These are phyloP conservation scores for Lipomyces japonicus DNA, from an alignment of 805 yeast genomes.

Conservation along the genomic window DNA sequence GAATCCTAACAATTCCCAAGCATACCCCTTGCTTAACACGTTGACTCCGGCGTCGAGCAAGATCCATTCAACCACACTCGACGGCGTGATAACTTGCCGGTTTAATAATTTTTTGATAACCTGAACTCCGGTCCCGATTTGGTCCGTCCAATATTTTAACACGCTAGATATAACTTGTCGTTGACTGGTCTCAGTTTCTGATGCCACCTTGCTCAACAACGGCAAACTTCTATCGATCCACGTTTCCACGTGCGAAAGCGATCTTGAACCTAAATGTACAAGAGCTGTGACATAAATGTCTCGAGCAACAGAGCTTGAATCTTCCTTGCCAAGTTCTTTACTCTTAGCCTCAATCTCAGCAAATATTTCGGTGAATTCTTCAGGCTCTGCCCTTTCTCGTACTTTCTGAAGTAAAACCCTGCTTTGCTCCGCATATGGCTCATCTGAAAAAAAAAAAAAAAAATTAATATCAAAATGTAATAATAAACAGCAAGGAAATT, in stretches of 20 bases:
- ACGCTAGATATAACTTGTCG: conserved; percentile 53
- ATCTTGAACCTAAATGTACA: conserved; percentile 81
- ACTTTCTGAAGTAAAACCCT: conserved; percentile 16
- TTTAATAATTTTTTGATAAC: conserved; percentile 52
- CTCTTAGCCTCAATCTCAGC: conserved; percentile 26
- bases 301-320: conserved; percentile 35
- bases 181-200: conserved; percentile 24
- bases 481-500: background rate
- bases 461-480: background rate
- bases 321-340: conserved; percentile 12
- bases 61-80: conserved; percentile 45
- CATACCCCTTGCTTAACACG: conserved; percentile 13
- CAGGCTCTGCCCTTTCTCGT: conserved; percentile 19
- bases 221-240: conserved; percentile 46
- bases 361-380: conserved; percentile 17
- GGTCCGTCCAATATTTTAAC: conserved; percentile 59
- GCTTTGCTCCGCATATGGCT: conserved; percentile 17
- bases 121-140: conserved; percentile 61
- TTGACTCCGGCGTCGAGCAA: conserved; percentile 37
- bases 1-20: conserved; percentile 26
- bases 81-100: conserved; percentile 44
- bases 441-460: background rate
- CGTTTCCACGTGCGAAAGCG: conserved; percentile 70
- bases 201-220: conserved; percentile 41
- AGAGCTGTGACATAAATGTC: conserved; percentile 65